phyloP scores from a whole-genome alignment of 2,329 filamentous ascomycete genomes.

The Bisporella sp. region DNA sequence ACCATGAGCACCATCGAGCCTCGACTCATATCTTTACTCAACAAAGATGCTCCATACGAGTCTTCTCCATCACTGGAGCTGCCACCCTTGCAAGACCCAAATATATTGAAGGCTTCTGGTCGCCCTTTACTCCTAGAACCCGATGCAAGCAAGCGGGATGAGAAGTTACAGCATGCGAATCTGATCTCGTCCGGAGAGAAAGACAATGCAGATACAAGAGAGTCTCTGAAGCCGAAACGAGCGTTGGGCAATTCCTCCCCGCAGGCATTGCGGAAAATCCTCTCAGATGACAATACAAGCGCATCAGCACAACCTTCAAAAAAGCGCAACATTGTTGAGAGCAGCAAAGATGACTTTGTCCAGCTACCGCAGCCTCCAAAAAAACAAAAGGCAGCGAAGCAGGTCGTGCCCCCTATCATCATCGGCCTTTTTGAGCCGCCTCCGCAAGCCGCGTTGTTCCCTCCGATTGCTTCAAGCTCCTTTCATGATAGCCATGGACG shows the following conservation, averaged over 20 bases:
- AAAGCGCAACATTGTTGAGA: constrained; percentile 43
- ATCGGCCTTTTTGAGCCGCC: constrained; percentile 57
- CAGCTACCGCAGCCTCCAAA: constrained; percentile 58
- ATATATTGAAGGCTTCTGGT: constrained; percentile 37
- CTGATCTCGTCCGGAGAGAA: constrained; percentile 12
- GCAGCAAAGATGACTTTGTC: constrained; percentile 53
- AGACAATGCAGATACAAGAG: constrained; percentile 25
- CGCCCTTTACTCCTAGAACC: constrained; percentile 43
- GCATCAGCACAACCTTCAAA: constrained; percentile 32
- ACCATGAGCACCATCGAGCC: constrained; percentile 49
- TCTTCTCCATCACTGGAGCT: constrained; percentile 40
- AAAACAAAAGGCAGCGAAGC: constrained; percentile 51
- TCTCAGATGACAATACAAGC: constrained; percentile 24
- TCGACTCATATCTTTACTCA: constrained; percentile 58
- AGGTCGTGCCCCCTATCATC: constrained; percentile 57
- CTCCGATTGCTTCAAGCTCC: constrained; percentile 51
- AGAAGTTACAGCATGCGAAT: constrained; percentile 14
- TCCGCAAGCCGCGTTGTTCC: constrained; percentile 50
- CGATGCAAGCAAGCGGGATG: constrained; percentile 31
- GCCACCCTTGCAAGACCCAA: constrained; percentile 44
- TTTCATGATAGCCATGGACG: constrained; percentile 43
- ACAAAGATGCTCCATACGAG: constrained; percentile 38
- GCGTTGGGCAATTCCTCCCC: constrained; percentile 26
- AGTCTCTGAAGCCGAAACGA: constrained; percentile 11
- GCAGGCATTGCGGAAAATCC: constrained; percentile 27